These are phyloP conservation scores for Lodderomyces margitis DNA, from an alignment of 1,139 yeast species.

Conservation along the genomic window DNA sequence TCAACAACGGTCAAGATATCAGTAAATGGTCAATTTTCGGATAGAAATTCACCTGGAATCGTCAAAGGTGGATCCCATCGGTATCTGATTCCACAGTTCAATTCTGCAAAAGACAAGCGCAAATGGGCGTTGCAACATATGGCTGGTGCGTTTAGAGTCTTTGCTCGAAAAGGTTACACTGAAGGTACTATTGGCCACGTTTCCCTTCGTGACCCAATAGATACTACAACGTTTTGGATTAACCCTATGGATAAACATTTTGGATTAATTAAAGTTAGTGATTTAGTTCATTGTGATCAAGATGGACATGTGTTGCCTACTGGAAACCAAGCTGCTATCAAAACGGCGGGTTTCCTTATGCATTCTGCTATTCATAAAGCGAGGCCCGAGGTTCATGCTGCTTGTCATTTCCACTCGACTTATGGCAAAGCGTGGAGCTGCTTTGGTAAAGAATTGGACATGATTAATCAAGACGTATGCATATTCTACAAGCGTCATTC, in stretches of 20 bases:
- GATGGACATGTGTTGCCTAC: conserved; percentile 64
- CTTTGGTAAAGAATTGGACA: conserved; percentile 68
- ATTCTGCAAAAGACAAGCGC: conserved; percentile 50
- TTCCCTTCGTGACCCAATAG: conserved; percentile 74
- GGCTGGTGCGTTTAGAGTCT: conserved; percentile 81
- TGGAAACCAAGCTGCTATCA: conserved; percentile 64
- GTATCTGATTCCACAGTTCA: conserved; percentile 50
- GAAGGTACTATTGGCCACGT: conserved; percentile 84
- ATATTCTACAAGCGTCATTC: conserved; percentile 63
- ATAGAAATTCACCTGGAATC: too few relatives aligned
- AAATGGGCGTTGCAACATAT: conserved; percentile 68
- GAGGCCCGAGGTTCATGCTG: conserved; percentile 77
- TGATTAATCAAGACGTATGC: conserved; percentile 80
- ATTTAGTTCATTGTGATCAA: conserved; percentile 75
- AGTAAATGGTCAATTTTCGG: conserved; percentile 16
- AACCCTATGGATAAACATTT: conserved; percentile 76
- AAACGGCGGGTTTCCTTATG: conserved; percentile 79
- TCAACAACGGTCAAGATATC: too few relatives aligned
- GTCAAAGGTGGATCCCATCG: conserved; percentile 51
- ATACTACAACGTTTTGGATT: conserved; percentile 71
- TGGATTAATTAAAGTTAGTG: conserved; percentile 64
- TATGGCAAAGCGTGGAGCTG: conserved; percentile 76
- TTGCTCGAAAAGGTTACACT: conserved; percentile 68
- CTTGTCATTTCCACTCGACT: conserved; percentile 76
- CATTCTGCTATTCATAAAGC: conserved; percentile 76